Percentiles rank a stretch among this genome's conserved stretches.
phyloP scores from a whole-genome alignment of 2,329 filamentous ascomycete species.

The Beauveria medogensis region DNA sequence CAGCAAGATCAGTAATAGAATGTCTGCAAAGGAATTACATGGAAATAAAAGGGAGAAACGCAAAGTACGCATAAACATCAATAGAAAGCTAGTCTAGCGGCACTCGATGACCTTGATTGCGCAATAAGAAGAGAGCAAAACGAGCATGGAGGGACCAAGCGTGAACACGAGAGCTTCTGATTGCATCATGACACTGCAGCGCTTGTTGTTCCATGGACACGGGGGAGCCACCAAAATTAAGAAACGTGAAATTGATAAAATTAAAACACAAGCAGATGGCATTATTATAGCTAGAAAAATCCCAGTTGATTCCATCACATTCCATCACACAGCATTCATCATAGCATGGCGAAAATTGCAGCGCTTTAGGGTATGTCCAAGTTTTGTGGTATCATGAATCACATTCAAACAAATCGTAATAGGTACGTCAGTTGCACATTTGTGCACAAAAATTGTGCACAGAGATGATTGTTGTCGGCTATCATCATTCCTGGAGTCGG shows the following conservation, averaged over 20 bases:
- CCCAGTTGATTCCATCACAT: background rate
- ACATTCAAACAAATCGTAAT: background rate
- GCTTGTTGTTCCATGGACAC: too few species aligned
- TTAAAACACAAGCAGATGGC: background rate
- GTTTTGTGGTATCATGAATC: constrained; percentile 3
- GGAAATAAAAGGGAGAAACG: too few species aligned
- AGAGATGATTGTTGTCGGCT: background rate
- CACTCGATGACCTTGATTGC: too few species aligned
- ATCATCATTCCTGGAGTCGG: background rate
- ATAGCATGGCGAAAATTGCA: background rate
- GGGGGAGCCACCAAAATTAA: too few species aligned
- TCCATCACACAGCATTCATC: background rate
- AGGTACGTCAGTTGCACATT: background rate
- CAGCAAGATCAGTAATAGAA: too few species aligned
- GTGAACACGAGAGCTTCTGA: too few species aligned
- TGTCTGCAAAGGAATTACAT: too few species aligned
- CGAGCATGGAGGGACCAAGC: too few species aligned
- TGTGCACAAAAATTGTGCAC: background rate
- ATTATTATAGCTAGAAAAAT: background rate
- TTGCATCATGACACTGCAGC: too few species aligned
- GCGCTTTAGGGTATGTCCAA: background rate
- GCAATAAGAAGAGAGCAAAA: too few species aligned
- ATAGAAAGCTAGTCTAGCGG: too few species aligned
- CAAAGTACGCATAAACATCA: too few species aligned
- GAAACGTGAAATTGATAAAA: background rate